Conservation (phyloP, 2,329 filamentous ascomycete genomes). For the Colletotrichum acutatum region DNA sequence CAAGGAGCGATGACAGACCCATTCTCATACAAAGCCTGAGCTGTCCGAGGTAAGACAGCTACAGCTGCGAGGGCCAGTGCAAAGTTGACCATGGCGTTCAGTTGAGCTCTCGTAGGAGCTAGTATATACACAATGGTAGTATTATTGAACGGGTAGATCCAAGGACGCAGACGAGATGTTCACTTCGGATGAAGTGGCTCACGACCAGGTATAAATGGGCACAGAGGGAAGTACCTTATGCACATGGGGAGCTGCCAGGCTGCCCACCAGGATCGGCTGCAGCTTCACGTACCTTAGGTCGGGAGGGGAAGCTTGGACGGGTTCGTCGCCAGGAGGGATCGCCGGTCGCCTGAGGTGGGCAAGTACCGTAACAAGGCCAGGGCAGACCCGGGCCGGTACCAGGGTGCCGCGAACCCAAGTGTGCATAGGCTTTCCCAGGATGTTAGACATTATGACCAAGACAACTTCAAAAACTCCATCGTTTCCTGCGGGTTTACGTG, state of each 20-base stretch:
- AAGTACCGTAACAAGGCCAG: not conserved
- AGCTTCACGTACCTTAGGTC: not conserved
- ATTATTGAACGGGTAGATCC: not conserved
- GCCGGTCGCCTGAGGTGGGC: not conserved
- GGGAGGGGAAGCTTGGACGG: constrained; percentile 8
- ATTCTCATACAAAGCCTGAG: constrained; percentile 65
- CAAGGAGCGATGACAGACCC: constrained; percentile 72
- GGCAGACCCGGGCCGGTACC: not conserved
- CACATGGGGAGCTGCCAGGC: not conserved
- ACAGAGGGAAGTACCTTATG: not conserved
- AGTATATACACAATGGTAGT: not conserved
- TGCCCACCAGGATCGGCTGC: not conserved
- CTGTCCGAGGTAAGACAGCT: constrained; percentile 39
- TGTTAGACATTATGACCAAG: not conserved
- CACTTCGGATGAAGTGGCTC: constrained; percentile 14
- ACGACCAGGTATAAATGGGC: constrained; percentile 16
- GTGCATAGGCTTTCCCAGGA: constrained; percentile 2
- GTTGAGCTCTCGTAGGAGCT: not conserved
- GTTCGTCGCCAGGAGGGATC: constrained; percentile 17
- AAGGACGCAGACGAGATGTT: not conserved
- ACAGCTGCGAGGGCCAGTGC: constrained; percentile 18
- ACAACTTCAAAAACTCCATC: not conserved
- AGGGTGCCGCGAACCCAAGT: not conserved
- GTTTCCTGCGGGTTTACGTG: not conserved
- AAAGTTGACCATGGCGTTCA: constrained; percentile 6